phyloP scores from a whole-genome alignment of 2,329 filamentous ascomycete species.

The Dactylellina sp. region DNA sequence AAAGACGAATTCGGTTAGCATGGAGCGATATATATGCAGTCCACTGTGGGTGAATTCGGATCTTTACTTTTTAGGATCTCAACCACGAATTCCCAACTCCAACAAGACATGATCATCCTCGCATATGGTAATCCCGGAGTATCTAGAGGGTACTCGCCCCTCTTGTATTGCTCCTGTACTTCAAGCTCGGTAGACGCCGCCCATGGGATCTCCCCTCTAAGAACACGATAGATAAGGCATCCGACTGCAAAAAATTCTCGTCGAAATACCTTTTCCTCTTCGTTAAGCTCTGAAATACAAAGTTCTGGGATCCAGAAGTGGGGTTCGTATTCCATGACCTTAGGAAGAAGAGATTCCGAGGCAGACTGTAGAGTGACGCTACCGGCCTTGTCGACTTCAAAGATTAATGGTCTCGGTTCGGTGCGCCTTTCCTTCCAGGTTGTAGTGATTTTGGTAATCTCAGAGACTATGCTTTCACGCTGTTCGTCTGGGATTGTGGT shows the following conservation, averaged over 20 bases:
- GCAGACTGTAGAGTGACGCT: background rate
- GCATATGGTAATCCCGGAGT: slow-evolving; percentile 4
- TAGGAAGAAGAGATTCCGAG: background rate
- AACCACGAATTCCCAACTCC: slow-evolving; percentile 40
- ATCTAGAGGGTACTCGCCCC: slow-evolving; percentile 27
- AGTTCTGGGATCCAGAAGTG: slow-evolving; percentile 49
- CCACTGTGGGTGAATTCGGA: background rate
- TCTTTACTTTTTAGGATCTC: slow-evolving; percentile 24
- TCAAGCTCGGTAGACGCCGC: background rate
- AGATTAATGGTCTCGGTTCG: slow-evolving; percentile 8
- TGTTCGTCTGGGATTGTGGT: no score
- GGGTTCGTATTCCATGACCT: slow-evolving; percentile 20
- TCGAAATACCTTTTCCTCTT: slow-evolving; percentile 26
- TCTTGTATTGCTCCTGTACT: slow-evolving; percentile 18
- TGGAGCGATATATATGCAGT: background rate
- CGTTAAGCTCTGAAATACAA: slow-evolving; percentile 7
- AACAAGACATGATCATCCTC: slow-evolving; percentile 21
- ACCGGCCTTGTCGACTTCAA: slow-evolving; percentile 2
- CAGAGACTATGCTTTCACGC: background rate
- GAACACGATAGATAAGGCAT: slow-evolving; percentile 28
- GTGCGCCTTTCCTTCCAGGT: background rate
- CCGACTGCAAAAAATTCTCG: slow-evolving; percentile 36
- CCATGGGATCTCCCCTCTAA: slow-evolving; percentile 16
- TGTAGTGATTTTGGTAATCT: slow-evolving; percentile 16
- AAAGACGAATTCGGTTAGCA: no score